A percentile compares a stretch with the other conserved stretches of the same genome.
Evolutionary conservation across 2,329 filamentous ascomycete species (phyloP).

Genomic region (Colletotrichum musae): DNA sequence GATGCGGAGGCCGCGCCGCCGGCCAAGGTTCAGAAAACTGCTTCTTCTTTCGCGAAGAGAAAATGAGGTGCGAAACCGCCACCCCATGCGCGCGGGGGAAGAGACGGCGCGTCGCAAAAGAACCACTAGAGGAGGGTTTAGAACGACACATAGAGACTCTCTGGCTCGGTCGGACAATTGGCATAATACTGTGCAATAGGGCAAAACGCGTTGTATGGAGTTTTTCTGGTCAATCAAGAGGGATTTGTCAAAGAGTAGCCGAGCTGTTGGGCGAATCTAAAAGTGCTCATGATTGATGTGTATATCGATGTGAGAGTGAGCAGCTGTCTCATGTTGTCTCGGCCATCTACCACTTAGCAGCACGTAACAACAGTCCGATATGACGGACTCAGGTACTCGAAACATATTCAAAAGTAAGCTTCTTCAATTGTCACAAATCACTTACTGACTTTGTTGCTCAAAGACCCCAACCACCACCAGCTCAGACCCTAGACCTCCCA

Average conservation of each 20-base stretch:
- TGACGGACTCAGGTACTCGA: too few species aligned
- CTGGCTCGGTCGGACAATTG: slow-evolving; percentile 40
- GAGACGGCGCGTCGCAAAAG: too few species aligned
- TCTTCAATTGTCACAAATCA: too few species aligned
- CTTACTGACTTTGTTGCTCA: too few species aligned
- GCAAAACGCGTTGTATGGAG: slow-evolving; percentile 34
- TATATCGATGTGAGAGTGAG: neutral
- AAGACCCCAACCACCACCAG: too few species aligned
- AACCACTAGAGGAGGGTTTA: slow-evolving; percentile 8
- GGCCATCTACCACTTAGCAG: too few species aligned
- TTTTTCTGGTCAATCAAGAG: slow-evolving; percentile 32
- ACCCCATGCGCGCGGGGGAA: too few species aligned
- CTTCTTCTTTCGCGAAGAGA: slow-evolving; percentile 53
- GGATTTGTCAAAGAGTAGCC: neutral
- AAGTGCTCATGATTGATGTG: too few species aligned
- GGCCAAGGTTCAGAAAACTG: slow-evolving; percentile 60
- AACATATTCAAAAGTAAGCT: too few species aligned
- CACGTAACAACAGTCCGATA: too few species aligned
- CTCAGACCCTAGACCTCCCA: neutral
- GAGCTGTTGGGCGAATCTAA: neutral
- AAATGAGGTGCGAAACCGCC: slow-evolving; percentile 47
- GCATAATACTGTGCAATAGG: slow-evolving; percentile 40
- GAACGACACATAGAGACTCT: slow-evolving; percentile 40
- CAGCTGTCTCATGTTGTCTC: too few species aligned
- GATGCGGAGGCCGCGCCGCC: slow-evolving; percentile 65